Conservation (phyloP, 2,329 filamentous ascomycete genomes). For the Claviceps sp. region DNA sequence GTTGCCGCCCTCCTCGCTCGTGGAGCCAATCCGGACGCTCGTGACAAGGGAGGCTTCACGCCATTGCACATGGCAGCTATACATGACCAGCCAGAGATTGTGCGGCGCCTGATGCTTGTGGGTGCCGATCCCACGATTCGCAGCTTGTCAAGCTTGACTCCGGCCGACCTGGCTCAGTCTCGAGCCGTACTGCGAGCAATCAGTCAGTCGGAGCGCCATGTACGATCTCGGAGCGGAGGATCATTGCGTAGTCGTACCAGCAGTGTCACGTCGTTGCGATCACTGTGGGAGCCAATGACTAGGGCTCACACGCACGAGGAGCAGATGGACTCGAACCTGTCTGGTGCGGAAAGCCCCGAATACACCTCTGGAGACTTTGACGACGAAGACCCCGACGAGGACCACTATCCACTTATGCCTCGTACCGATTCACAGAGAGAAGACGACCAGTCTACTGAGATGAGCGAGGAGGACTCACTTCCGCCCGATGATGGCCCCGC, state of each 20-base stretch:
- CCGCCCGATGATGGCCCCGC: conserved; percentile 22
- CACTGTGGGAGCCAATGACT: conserved; percentile 47
- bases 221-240: conserved; percentile 52
- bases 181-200: conserved; percentile 50
- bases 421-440: conserved; percentile 16
- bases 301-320: conserved; percentile 20
- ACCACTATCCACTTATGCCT: conserved; percentile 23
- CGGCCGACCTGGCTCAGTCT: conserved; percentile 58
- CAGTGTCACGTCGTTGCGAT: conserved; percentile 54
- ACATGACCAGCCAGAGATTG: conserved; percentile 62
- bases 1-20: conserved; percentile 64
- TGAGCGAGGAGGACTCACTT: conserved; percentile 26
- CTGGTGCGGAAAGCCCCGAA: conserved; percentile 29
- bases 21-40: conserved; percentile 62
- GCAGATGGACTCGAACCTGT: conserved; percentile 25
- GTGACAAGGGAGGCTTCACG: conserved; percentile 69
- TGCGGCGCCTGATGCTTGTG: conserved; percentile 57
- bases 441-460: conserved; percentile 20
- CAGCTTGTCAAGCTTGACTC: conserved; percentile 56
- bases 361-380: conserved; percentile 32
- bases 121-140: conserved; percentile 60
- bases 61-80: conserved; percentile 72
- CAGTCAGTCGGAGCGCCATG: conserved; percentile 46
- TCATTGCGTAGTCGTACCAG: conserved; percentile 47
- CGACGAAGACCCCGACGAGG: conserved; percentile 26